These are phyloP conservation scores for Pseudomonodictys pantanalensis DNA, from an alignment of 495 filamentous ascomycete genomes.

Conservation along the genomic window DNA sequence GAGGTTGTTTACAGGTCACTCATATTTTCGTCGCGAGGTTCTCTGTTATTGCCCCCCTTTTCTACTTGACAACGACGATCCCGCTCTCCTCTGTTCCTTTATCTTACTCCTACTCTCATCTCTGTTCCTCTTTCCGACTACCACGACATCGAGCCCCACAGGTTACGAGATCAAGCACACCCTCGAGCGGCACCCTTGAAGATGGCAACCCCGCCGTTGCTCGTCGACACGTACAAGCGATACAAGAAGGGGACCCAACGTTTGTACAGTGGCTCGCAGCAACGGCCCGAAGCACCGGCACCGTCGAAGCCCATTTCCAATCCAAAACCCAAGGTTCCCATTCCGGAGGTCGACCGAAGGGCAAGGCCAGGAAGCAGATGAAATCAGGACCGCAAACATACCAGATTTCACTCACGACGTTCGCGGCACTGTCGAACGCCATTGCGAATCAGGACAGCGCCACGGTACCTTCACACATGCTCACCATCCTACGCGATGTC, in stretches of 20 bases:
- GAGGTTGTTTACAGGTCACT: too few relatives aligned
- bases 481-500: background rate
- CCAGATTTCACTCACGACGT: background rate
- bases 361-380: background rate
- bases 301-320: conserved; percentile 5
- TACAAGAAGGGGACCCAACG: background rate
- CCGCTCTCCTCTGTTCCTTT: too few relatives aligned
- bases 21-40: too few relatives aligned
- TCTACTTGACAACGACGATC: too few relatives aligned
- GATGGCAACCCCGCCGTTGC: background rate
- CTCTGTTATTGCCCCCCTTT: too few relatives aligned
- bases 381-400: background rate
- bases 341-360: background rate
- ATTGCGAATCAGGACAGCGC: background rate
- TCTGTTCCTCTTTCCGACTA: background rate
- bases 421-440: background rate
- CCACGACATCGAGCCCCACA: background rate
- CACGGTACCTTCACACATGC: background rate
- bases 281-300: background rate
- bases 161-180: background rate
- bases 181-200: background rate
- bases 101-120: background rate
- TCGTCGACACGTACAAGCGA: background rate
- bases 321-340: background rate
- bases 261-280: background rate